A percentile compares a stretch with the other conserved stretches of the same genome.
Conservation (phyloP, 805 yeast species). For the Metschnikowia kunwiensis region DNA sequence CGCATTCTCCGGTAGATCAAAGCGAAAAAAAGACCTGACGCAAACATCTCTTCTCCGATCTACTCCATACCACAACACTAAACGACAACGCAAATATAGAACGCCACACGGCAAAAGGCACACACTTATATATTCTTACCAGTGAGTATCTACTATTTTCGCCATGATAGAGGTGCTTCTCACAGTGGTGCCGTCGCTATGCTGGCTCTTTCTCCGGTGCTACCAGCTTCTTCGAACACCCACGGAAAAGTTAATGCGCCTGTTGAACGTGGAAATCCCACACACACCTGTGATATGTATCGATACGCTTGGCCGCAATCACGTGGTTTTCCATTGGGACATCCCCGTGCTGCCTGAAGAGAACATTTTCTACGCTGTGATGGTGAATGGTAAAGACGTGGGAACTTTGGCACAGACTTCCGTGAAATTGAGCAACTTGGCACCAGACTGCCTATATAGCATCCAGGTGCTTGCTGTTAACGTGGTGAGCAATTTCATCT, state of each 20-base stretch:
- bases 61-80: too few relatives aligned
- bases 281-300: slow-evolving; percentile 53
- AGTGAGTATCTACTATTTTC: too few relatives aligned
- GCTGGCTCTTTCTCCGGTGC: slow-evolving; percentile 42
- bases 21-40: too few relatives aligned
- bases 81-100: too few relatives aligned
- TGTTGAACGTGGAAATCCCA: slow-evolving; percentile 53
- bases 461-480: slow-evolving; percentile 38
- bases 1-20: too few relatives aligned
- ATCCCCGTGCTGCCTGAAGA: slow-evolving; percentile 20
- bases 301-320: slow-evolving; percentile 46
- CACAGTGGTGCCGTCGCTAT: slow-evolving; percentile 32
- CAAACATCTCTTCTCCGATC: too few relatives aligned
- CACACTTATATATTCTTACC: too few relatives aligned
- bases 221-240: slow-evolving; percentile 41
- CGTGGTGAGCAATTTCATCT: slow-evolving; percentile 31
- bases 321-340: slow-evolving; percentile 52
- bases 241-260: slow-evolving; percentile 43
- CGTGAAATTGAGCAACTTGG: slow-evolving; percentile 33
- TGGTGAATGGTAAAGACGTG: slow-evolving; percentile 35
- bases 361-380: slow-evolving; percentile 30
- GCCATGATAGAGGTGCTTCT: slow-evolving; percentile 33
- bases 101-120: too few relatives aligned
- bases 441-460: slow-evolving; percentile 28
- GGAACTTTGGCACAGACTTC: slow-evolving; percentile 35